Conservation (phyloP, 441 rosid genomes). For the Arabidopsis lyrata region DNA sequence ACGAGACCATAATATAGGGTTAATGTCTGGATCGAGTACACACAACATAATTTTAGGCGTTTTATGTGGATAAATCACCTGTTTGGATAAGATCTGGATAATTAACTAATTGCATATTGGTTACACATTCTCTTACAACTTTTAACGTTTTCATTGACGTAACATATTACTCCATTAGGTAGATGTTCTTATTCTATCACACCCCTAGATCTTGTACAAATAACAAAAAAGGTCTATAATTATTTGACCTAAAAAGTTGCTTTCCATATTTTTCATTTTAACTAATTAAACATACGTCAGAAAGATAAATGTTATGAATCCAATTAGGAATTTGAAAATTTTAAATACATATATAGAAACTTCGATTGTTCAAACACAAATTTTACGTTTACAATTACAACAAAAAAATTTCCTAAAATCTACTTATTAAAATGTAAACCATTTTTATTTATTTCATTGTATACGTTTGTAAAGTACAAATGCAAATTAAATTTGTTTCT, state of each 20-base stretch:
- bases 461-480: neutral
- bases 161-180: neutral
- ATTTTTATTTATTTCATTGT: neutral
- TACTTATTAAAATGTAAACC: too few relatives aligned
- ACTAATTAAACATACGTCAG: neutral
- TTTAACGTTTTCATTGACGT: conserved; percentile 28
- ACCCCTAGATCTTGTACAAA: neutral
- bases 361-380: neutral
- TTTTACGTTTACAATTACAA: neutral
- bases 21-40: conserved; percentile 32
- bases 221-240: neutral
- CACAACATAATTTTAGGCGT: conserved; percentile 32
- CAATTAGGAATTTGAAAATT: too few relatives aligned
- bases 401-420: neutral
- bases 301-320: neutral
- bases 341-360: too few relatives aligned
- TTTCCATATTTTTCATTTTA: neutral
- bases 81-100: conserved; percentile 39
- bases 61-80: conserved; percentile 31
- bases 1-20: conserved; percentile 20
- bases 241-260: too few relatives aligned
- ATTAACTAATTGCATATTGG: neutral
- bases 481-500: neutral
- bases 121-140: neutral
- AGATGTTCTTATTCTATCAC: neutral